Percentiles rank a stretch among this genome's conserved stretches.
phyloP scores from a whole-genome alignment of 768 basidiomycete species.

The Rhodocollybia butyracea region DNA sequence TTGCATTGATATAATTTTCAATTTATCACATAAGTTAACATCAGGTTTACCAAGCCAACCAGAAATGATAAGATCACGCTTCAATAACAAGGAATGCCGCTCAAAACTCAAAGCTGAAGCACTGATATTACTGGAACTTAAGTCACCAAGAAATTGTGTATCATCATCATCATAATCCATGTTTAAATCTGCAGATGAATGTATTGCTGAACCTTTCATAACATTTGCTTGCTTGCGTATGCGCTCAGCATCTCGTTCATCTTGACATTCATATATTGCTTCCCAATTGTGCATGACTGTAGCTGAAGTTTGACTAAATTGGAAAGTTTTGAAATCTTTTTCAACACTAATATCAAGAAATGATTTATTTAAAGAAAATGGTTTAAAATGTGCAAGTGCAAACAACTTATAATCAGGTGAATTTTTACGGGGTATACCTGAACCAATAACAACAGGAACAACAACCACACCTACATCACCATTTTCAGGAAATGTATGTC shows the following conservation, averaged over 20 bases:
- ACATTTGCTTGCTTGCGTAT: slow-evolving; percentile 11
- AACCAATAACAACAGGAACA: slow-evolving; percentile 5
- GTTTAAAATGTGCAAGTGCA: slow-evolving; percentile 20
- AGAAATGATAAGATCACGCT: too few species aligned
- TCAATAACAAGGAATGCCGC: background rate
- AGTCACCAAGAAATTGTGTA: too few species aligned
- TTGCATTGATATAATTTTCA: too few species aligned
- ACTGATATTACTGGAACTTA: too few species aligned
- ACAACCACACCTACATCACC: background rate
- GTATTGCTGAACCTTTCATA: background rate
- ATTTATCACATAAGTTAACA: background rate
- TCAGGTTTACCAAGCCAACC: background rate
- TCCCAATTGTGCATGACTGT: slow-evolving; percentile 12
- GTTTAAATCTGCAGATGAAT: too few species aligned
- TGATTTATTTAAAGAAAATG: slow-evolving; percentile 6
- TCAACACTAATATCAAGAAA: too few species aligned
- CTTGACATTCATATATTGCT: slow-evolving; percentile 33
- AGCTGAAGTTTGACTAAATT: background rate
- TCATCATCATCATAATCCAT: too few species aligned
- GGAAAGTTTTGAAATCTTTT: too few species aligned
- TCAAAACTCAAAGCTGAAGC: background rate
- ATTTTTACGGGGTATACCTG: background rate
- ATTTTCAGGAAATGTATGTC: slow-evolving; percentile 9
- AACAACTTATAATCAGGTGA: slow-evolving; percentile 10
- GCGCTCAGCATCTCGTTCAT: slow-evolving; percentile 30